phyloP scores from a whole-genome alignment of 345 rosid genomes.

The Populus simonii region DNA sequence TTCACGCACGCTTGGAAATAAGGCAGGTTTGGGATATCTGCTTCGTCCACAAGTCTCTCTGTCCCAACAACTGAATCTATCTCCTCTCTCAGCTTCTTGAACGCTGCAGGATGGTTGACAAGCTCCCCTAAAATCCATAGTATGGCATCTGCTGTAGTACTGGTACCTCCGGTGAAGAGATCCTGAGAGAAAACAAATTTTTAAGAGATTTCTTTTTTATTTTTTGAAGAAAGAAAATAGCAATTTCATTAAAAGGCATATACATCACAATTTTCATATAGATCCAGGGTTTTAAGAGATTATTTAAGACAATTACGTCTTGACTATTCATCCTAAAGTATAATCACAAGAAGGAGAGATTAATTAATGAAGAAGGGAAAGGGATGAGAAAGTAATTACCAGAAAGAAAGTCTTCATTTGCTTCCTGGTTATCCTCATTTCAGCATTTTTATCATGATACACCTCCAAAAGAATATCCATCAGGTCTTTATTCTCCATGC shows the following conservation, averaged over 20 bases:
- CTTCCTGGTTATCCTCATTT: constrained; percentile 34
- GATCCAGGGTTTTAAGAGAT: no score
- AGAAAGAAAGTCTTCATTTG: constrained; percentile 37
- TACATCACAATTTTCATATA: no score
- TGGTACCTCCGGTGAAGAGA: constrained; percentile 24
- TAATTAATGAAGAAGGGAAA: not conserved
- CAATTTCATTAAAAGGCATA: no score
- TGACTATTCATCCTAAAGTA: not conserved
- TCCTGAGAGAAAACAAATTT: not conserved
- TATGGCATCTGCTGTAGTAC: constrained; percentile 18
- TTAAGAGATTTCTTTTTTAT: no score
- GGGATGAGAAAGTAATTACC: constrained; percentile 17
- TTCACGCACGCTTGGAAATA: constrained; percentile 18
- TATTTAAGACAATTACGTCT: not conserved
- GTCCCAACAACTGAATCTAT: constrained; percentile 5
- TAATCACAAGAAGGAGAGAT: not conserved
- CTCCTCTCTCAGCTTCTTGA: constrained; percentile 18
- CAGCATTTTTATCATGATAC: constrained; percentile 32
- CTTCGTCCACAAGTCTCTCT: constrained; percentile 10
- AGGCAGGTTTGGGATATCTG: constrained; percentile 19
- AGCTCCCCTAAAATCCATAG: constrained; percentile 14
- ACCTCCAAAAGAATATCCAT: constrained; percentile 45
- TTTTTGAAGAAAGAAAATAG: no score
- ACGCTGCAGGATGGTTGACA: constrained; percentile 13
- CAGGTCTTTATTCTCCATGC: constrained; percentile 34